phyloP scores from a whole-genome alignment of 2,329 filamentous ascomycete genomes.

The Trichoderma lentiforme region DNA sequence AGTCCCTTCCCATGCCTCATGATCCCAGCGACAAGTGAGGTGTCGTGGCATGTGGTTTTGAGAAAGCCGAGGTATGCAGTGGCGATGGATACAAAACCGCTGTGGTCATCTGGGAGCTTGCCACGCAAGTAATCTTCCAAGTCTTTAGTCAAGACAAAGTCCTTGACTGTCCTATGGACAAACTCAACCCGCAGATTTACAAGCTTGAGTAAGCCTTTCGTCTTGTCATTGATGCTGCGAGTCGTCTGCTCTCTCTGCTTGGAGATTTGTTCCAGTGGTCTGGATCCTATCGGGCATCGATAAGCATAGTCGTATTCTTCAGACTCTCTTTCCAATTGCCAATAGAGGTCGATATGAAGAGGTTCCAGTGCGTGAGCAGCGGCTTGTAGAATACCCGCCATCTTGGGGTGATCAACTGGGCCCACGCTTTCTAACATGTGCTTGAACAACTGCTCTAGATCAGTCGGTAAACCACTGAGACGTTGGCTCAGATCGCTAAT shows the following conservation, averaged over 20 bases:
- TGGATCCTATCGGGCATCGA: background rate
- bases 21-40: background rate
- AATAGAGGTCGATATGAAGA: constrained; percentile 6
- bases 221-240: background rate
- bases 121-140: background rate
- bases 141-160: background rate
- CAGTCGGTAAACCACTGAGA: constrained; percentile 9
- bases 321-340: background rate
- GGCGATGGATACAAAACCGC: background rate
- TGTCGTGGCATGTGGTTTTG: background rate
- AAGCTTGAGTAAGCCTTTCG: background rate
- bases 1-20: background rate
- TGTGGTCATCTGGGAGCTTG: background rate
- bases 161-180: constrained; percentile 7
- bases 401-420: background rate
- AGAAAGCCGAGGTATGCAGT: background rate
- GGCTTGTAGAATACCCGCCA: background rate
- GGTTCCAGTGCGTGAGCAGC: background rate
- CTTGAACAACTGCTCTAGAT: constrained; percentile 18
- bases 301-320: background rate
- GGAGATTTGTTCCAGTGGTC: background rate
- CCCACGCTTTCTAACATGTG: constrained; percentile 15
- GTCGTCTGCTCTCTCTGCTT: background rate
- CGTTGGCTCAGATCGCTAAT: constrained; percentile 4
- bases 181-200: background rate